Evolutionary conservation across 371 early-diverging fungal species (phyloP).

Genomic region (Umbelopsis sp.): DNA sequence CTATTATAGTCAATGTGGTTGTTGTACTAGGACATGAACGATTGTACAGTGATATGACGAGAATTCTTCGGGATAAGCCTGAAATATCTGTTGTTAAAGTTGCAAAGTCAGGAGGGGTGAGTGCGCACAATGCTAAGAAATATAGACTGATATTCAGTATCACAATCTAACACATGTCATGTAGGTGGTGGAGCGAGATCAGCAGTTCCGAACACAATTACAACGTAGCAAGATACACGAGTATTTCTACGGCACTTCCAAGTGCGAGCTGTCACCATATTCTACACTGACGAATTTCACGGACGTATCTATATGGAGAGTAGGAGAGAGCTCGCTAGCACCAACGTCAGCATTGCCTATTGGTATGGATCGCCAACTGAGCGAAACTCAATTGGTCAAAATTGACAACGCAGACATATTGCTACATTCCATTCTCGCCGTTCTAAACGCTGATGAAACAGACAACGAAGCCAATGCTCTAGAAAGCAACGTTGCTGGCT

Average conservation of each 20-base stretch:
- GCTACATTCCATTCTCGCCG: slow-evolving; percentile 86
- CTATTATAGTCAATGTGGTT: slow-evolving; percentile 70
- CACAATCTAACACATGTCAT: neutral
- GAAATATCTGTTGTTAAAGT: slow-evolving; percentile 79
- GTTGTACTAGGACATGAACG: slow-evolving; percentile 93
- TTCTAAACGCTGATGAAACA: slow-evolving; percentile 71
- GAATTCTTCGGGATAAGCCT: slow-evolving; percentile 50
- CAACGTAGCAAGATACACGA: slow-evolving; percentile 81
- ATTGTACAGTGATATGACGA: slow-evolving; percentile 82
- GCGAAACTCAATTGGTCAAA: slow-evolving; percentile 78
- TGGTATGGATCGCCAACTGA: slow-evolving; percentile 79
- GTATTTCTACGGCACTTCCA: slow-evolving; percentile 93
- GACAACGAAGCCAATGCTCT: slow-evolving; percentile 69
- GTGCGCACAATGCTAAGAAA: neutral
- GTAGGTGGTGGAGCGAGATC: slow-evolving; percentile 84
- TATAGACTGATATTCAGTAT: neutral
- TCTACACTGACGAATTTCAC: slow-evolving; percentile 77
- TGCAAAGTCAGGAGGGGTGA: slow-evolving; percentile 92
- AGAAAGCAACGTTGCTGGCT: slow-evolving; percentile 80
- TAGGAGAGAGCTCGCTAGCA: slow-evolving; percentile 85
- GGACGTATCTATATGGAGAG: slow-evolving; percentile 78
- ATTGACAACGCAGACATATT: slow-evolving; percentile 86
- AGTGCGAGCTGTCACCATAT: slow-evolving; percentile 80
- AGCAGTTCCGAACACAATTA: slow-evolving; percentile 64
- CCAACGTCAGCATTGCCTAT: slow-evolving; percentile 93